Evolutionary conservation across 345 rosid genomes (phyloP).

Genomic region (Pugionium dolabratum): DNA sequence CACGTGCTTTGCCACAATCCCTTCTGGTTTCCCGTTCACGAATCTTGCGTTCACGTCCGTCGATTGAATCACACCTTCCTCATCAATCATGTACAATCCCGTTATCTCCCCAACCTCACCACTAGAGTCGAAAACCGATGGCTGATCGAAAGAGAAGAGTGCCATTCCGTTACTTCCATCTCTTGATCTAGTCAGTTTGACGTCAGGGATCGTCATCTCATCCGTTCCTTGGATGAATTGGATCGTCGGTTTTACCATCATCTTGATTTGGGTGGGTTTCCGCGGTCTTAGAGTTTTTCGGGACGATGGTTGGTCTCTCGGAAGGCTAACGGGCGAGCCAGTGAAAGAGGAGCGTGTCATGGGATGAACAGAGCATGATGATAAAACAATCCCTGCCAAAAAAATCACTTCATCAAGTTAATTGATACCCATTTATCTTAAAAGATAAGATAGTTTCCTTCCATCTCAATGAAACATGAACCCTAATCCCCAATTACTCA

Average conservation of each 20-base stretch:
- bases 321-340: conserved; percentile 49
- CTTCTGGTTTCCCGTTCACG: conserved; percentile 83
- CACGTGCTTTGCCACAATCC: conserved; percentile 78
- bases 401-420: background rate
- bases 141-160: conserved; percentile 73
- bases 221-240: conserved; percentile 95
- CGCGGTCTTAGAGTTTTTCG: conserved; percentile 29
- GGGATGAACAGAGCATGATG: conserved; percentile 45
- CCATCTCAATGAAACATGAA: background rate
- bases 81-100: conserved; percentile 93
- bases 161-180: conserved; percentile 90
- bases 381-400: conserved; percentile 45
- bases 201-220: conserved; percentile 81
- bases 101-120: conserved; percentile 93
- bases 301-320: conserved; percentile 22
- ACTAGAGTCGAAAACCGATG: conserved; percentile 84
- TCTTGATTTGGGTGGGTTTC: conserved; percentile 36
- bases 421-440: background rate
- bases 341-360: conserved; percentile 48
- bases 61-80: conserved; percentile 90
- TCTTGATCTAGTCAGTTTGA: conserved; percentile 80
- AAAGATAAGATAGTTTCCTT: background rate
- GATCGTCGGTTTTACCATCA: conserved; percentile 75
- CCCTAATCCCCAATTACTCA: conserved; percentile 23
- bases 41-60: conserved; percentile 93